These are phyloP conservation scores for Xerocomellus intermedius DNA, from an alignment of 768 basidiomycete species.

Conservation along the genomic window DNA sequence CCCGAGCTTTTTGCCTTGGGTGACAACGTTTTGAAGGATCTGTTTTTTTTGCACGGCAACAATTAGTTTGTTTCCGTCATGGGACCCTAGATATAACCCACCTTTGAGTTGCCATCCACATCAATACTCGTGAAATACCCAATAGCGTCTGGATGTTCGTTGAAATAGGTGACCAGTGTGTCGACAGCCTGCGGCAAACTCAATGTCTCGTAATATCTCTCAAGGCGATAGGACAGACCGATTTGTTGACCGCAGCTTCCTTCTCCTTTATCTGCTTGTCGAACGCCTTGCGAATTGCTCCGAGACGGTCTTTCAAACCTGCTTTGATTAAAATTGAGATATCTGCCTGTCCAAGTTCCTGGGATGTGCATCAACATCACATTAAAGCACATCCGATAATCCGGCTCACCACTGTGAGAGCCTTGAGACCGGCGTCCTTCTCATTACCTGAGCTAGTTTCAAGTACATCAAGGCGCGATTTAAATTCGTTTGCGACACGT, in stretches of 20 bases:
- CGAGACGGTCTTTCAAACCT: conserved; percentile 72
- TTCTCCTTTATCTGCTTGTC: conserved; percentile 84
- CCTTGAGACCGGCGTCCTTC: conserved; percentile 87
- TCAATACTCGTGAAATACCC: conserved; percentile 71
- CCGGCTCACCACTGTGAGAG: conserved; percentile 64
- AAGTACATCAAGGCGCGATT: conserved; percentile 59
- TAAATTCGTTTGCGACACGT: conserved; percentile 61
- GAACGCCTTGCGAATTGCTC: conserved; percentile 72
- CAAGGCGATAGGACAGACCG: conserved; percentile 42
- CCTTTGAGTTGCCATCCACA: conserved; percentile 86
- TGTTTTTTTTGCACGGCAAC: conserved; percentile 24
- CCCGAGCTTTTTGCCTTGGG: conserved; percentile 74
- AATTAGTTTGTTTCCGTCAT: background rate
- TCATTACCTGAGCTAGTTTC: conserved; percentile 65
- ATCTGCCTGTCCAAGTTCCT: conserved; percentile 89
- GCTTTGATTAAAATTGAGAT: conserved; percentile 86
- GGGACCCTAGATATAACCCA: conserved; percentile 23
- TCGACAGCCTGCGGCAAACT: conserved; percentile 59
- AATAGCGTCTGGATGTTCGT: conserved; percentile 66
- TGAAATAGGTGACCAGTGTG: conserved; percentile 67
- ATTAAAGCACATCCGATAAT: background rate
- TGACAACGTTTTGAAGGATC: conserved; percentile 73
- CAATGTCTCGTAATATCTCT: background rate
- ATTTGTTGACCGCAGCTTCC: conserved; percentile 73
- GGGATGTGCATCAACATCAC: background rate